Base-by-base conservation (phyloP, 2,329 filamentous ascomycete species). In the Colletotrichum godetiae region DNA sequence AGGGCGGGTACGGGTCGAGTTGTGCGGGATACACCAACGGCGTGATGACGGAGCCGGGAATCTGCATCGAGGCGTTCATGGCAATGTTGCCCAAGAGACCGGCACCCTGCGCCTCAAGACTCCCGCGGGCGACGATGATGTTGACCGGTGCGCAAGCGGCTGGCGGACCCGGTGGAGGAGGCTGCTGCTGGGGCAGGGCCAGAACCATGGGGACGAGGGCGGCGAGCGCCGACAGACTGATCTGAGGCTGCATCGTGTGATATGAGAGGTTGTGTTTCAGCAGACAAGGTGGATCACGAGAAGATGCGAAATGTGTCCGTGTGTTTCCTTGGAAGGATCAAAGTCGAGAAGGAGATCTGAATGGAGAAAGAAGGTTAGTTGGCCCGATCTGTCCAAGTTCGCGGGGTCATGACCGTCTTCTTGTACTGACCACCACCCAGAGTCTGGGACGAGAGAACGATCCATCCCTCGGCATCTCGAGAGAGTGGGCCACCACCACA, bases 1-100 rank as follows among this genome's bases (percentile, higher is more conserved):
- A 86, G 1, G 74, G 75, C 13, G 75, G 62, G 72, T 86, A 86
- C 59, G 70, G 63, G 4, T 76, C 74, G 12, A 83, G 71, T 13
- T 78, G 77, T n/a, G 84, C 84, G 29, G 84, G 84, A 75, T 86
- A 86, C 63, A 82, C 79, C 53, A 86, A 75, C 29, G 80, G 76
- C 52, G 78, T 78, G 52, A 84, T 68, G 35, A 79, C 68, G 33
- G 82, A 84, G 56, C 79, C 80, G n/a, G 79, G 76, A 72, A 86
- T 76, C 68, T 78, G 75, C 6, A 73, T 73, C 22, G 79, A 78
- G 37, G 85, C 76, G 29, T 77, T 74, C 24, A 80, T 74, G 5
- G 82, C 82, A 7, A 85, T 67, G 12, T 68, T 73, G n/a, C 82
- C 83, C 12, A 81, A 78, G 58, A 77, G 75, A 24, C 84, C 84